Conservation (phyloP, 2,329 filamentous ascomycete species). For the Aspergillus costaricaensis region DNA sequence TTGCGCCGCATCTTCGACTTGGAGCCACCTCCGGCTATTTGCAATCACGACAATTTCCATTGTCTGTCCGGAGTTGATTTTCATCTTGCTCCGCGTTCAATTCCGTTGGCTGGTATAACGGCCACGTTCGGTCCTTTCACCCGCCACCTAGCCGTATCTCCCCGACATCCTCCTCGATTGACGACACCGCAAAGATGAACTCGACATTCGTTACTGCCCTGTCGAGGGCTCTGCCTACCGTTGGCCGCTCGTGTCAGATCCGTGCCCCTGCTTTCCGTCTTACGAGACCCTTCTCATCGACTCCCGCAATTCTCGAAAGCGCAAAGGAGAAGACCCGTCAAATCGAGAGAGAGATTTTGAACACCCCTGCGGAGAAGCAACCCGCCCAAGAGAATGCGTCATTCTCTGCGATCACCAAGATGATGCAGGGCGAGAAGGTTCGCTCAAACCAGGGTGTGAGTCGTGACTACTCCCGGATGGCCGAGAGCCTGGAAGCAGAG, state of each 20-base stretch:
- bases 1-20: neutral
- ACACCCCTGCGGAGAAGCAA: constrained; percentile 19
- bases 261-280: constrained; percentile 24
- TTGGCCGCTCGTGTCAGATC: constrained; percentile 32
- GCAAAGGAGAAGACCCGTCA: constrained; percentile 23
- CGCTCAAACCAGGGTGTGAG: constrained; percentile 20
- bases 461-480: constrained; percentile 34
- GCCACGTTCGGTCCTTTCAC: neutral
- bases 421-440: constrained; percentile 32
- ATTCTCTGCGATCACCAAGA: constrained; percentile 32
- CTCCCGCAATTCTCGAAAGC: constrained; percentile 25
- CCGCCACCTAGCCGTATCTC: neutral
- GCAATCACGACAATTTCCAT: neutral
- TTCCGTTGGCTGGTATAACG: neutral
- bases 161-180: constrained; percentile 3
- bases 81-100: neutral
- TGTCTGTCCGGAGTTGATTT: neutral
- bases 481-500: constrained; percentile 37
- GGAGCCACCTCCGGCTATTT: neutral
- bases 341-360: constrained; percentile 34
- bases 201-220: constrained; percentile 34
- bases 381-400: constrained; percentile 25
- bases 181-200: constrained; percentile 32
- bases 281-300: constrained; percentile 37
- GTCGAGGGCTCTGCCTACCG: constrained; percentile 34